Evolutionary conservation across 306 rosid species (phyloP), one percentile per base, ranked within the genome.

Genomic region (Quercus wislizeni): DNA sequence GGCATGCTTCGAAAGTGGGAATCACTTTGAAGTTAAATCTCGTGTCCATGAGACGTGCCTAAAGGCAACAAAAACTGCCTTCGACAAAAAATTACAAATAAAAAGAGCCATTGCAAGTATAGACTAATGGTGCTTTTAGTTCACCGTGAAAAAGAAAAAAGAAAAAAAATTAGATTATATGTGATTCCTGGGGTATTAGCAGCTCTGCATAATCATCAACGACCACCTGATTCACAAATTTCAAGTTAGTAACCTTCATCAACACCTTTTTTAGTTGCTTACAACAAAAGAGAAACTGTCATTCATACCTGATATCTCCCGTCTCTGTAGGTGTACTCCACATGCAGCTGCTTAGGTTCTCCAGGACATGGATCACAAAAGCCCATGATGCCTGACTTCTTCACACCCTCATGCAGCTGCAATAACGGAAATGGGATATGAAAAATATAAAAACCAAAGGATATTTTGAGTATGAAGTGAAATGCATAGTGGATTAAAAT

Each of bases 351-450:
- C 79, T 89, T 95, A 21, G 86, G 80, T 79, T 89, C 91, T 88
- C 98, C 92, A 7, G 98, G 99, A 75, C 97, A 89, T 21, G 98
- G 99, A 88, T 95, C 98, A 74, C 85, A 93, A 82, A 91, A 93
- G 19, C 99, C 99, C 98, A 93, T 93, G 83, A 95, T 90, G 75
- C 99, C 98, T 52, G 98, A 91, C 88, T 95, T 95, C 84, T 93
- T 95, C 59, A 93, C 90, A 27, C 97, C 97, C 73, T 91, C 89
- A 59, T 95, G 98, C 57, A 95, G 99, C 98, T 95, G 93, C 89
- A 85, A 18, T 74, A 85, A 55, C 71, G 81, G 80, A 84, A 76
- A 72, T 78, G 4, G 25, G 49, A 73, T 43, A 59, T 18, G 5
- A 51, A 9, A 61, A 35, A 55, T 38, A 54, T 35, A 43, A 23